Evolutionary conservation across 2,329 filamentous ascomycete genomes (phyloP).

Genomic region (Pestalotiopsis sp.): DNA sequence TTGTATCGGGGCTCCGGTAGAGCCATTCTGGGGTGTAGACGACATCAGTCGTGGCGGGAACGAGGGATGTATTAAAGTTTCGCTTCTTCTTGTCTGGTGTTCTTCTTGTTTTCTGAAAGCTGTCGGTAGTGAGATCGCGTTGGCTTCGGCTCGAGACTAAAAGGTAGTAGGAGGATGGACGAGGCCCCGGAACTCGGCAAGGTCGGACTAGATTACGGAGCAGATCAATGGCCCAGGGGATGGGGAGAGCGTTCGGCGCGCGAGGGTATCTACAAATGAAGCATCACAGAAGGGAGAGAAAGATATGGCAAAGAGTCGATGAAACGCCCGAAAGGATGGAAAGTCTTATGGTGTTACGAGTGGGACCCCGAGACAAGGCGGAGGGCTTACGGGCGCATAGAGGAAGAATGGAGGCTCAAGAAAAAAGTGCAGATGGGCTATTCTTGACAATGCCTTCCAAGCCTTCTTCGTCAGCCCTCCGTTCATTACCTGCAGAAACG

Average conservation of each 20-base stretch:
- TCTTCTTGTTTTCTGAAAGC: background rate
- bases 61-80: background rate
- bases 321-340: background rate
- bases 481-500: background rate
- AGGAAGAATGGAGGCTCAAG: background rate
- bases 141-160: background rate
- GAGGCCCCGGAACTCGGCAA: background rate
- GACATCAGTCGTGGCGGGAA: slow-evolving; percentile 37
- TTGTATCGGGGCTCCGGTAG: slow-evolving; percentile 49
- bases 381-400: background rate
- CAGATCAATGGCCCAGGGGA: background rate
- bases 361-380: background rate
- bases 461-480: slow-evolving; percentile 9
- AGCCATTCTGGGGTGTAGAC: slow-evolving; percentile 38
- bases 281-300: background rate
- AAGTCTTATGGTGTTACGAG: background rate
- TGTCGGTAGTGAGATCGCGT: background rate
- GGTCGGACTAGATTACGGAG: background rate
- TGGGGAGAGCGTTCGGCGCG: background rate
- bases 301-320: background rate
- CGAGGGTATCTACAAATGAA: background rate
- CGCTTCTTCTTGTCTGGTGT: background rate
- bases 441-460: slow-evolving; percentile 8
- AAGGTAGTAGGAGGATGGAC: background rate
- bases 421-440: background rate